Evolutionary conservation across 1,284 basidiomycete genomes (phyloP).

Genomic region (Cryptococcus neoformans): DNA sequence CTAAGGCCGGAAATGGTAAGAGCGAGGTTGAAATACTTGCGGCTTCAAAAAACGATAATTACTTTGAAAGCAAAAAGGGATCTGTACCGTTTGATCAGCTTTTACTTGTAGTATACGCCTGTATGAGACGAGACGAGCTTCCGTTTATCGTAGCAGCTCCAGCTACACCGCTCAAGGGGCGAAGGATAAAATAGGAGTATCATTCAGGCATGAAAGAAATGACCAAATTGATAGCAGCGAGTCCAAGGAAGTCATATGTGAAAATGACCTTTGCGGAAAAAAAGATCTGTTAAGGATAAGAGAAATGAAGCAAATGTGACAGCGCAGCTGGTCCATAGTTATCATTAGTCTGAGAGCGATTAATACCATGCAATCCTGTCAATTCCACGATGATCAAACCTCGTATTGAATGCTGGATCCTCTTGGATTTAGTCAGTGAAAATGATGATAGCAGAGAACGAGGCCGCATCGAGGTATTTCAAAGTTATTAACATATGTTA

Average conservation of each 20-base stretch:
- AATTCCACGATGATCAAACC: slow-evolving; percentile 30
- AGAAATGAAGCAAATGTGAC: slow-evolving; percentile 21
- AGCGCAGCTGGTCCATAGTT: slow-evolving; percentile 1
- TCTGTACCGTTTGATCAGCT: slow-evolving; percentile 25
- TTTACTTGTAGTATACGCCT: slow-evolving; percentile 2
- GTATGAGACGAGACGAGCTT: slow-evolving; percentile 19
- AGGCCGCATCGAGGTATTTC: slow-evolving; percentile 17
- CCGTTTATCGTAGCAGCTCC: slow-evolving; percentile 34
- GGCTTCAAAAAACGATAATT: slow-evolving; percentile 14
- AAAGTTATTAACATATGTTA: slow-evolving; percentile 1
- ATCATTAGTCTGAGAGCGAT: not conserved
- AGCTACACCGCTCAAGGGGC: slow-evolving; percentile 34
- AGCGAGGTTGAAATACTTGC: slow-evolving; percentile 18
- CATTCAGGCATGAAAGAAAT: slow-evolving; percentile 37
- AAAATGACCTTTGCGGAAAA: slow-evolving; percentile 39
- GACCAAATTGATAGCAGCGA: slow-evolving; percentile 34
- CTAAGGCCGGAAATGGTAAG: slow-evolving; percentile 42
- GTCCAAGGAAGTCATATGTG: slow-evolving; percentile 20
- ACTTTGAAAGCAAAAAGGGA: slow-evolving; percentile 46
- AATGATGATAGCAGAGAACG: slow-evolving; percentile 9
- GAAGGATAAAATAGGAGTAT: slow-evolving; percentile 38
- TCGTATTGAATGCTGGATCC: slow-evolving; percentile 28
- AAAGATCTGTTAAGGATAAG: slow-evolving; percentile 38
- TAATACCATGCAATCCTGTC: no score
- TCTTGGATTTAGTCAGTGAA: slow-evolving; percentile 26